These are phyloP conservation scores for Trichosphaerium sp. DNA, from an alignment of 78 protist species.

Conservation along the genomic window DNA sequence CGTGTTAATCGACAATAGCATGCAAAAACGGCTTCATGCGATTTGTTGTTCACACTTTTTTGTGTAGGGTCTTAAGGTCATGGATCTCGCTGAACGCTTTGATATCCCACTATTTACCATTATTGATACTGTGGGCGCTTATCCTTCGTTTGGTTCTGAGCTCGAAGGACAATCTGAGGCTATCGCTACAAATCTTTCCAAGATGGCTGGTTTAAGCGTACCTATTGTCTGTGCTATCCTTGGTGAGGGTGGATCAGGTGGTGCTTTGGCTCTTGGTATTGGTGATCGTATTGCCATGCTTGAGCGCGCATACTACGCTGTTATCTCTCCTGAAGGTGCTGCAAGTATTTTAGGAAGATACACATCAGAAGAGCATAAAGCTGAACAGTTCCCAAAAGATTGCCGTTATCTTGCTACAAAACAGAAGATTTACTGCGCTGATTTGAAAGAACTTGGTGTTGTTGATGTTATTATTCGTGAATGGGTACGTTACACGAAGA, in stretches of 20 bases:
- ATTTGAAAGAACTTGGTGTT: conserved; percentile 15
- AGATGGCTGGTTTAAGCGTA: conserved; percentile 4
- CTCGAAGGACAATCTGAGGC: conserved; percentile 23
- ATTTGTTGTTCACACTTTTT: neutral
- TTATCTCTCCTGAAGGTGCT: conserved; percentile 43
- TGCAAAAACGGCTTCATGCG: neutral
- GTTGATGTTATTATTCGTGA: conserved; percentile 27
- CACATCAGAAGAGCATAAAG: conserved; percentile 12
- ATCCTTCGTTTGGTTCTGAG: conserved; percentile 34
- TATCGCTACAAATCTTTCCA: conserved; percentile 16
- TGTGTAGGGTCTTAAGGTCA: conserved; percentile 18
- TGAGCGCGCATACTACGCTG: conserved; percentile 19
- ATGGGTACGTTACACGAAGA: neutral
- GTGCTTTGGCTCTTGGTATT: conserved; percentile 34
- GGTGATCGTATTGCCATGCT: conserved; percentile 38
- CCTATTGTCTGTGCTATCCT: conserved; percentile 18
- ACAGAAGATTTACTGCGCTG: conserved; percentile 20
- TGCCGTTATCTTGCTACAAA: neutral
- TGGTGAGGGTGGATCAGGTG: conserved; percentile 48
- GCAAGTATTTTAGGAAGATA: conserved; percentile 37
- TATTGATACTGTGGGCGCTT: conserved; percentile 35
- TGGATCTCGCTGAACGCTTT: conserved; percentile 32
- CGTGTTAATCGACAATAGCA: too few relatives aligned
- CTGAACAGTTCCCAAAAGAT: conserved; percentile 3
- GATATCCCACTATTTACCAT: conserved; percentile 15